Base-by-base conservation (phyloP, 345 rosid genomes). In the Euclidium syriacum region DNA sequence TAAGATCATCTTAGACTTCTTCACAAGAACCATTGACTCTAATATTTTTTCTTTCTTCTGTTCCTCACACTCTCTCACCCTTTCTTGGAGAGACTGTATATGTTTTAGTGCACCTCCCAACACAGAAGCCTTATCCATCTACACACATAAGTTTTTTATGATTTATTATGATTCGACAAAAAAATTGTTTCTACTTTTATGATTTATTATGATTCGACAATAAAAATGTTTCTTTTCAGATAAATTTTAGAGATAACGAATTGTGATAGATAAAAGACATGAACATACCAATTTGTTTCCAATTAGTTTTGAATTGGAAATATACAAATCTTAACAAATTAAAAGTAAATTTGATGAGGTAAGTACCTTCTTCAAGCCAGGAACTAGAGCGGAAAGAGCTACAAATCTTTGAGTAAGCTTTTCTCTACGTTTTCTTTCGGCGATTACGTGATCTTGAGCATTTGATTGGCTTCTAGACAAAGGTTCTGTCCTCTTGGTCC, bases 71-170 rank as follows among this genome's bases (percentile, higher is more conserved):
- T 65, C 71, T 68, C 78, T 65, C 0, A 92, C 95, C 58, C 47
- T 78, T 55, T 92, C 89, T 71, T 92, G 95, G 62, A 92, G 83
- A 42, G 79, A 80, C 49, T 92, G 86, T 78, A 92, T 52, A 81
- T 92, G 86, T 80, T 85, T 85, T 46, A 83, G 64, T 6, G 96
- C 79, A 76, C 83, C 98, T 35, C 88, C 91, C 58, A 92, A 86
- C 72, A 92, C 96, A 14, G 98, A 88, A 75, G 91, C 94, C 68
- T 92, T 92, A 67, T 92, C 98, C 94, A 72, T 85, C 98, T 92
- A 65, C 20, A 22, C 38, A 62, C 42, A 46, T 12, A 38, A 49
- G 12, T 6, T 0, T 20, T 19, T 47, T 9, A 14, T n/a, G n/a
- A n/a, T 16, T 8, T 8, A 58, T n/a, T n/a, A n/a, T n/a, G 4